Evolutionary conservation across 2,329 filamentous ascomycete species (phyloP), one percentile per base, ranked within the genome.

Genomic region (Trichophyton benhamiae): DNA sequence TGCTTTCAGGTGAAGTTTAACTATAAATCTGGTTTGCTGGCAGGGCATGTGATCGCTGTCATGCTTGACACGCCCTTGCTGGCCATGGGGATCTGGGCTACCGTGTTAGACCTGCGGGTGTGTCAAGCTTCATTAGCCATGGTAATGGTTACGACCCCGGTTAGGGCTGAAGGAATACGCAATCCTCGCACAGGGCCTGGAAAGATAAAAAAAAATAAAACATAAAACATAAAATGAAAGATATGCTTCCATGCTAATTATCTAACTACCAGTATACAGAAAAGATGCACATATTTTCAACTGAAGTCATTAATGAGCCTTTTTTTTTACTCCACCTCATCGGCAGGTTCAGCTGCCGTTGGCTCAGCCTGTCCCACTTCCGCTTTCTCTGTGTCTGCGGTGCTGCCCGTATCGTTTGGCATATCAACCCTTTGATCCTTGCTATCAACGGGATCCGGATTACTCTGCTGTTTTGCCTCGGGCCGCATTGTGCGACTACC

Each of bases 141-240:
- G 33, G 22, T 36, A n/a, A 13, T 33, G 52, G 25, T 20, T 33
- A 55, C 27, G 48, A 53, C 27, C 25, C 48, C 22, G 11, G 48
- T 53, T 55, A 55, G 52, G 52, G 52, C 52, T 55, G 52, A 55
- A 36, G 52, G n/a, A 52, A 52, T 27, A 52, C 46, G 46, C 30
- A 55, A 55, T 55, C 52, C 27, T 36, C 52, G n/a, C n/a, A 55
- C 25, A 55, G 30, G 49, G 49, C 3, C 11, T 38, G 8, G n/a
- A 53, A n/a, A 30, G 6, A 30, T 7, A 27, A 27, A 6, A 6
- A 6, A 9, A 30, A 25, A 52, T 2, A 36, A 27, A 27, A 27
- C 4, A 27, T 27, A 36, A 36, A 8, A 36, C 4, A 36, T 36
- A 36, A 4, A 11, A 27, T 13, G 22, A 52, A 25, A 52, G 27